Evolutionary conservation across 306 rosid species (phyloP).

Genomic region (Cucumis melo): DNA sequence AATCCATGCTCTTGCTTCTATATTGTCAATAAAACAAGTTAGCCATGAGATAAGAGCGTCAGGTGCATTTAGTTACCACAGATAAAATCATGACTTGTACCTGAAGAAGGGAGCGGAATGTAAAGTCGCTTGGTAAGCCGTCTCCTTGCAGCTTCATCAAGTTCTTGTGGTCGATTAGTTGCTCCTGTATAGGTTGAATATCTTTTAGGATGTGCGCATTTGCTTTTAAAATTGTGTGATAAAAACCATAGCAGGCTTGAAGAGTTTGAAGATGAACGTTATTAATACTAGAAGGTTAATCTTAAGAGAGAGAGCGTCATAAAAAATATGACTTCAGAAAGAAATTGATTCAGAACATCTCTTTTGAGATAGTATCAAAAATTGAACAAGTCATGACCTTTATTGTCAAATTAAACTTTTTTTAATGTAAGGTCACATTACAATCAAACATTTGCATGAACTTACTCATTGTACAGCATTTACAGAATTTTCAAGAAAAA

Average conservation of each 20-base stretch:
- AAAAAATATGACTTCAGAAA: neutral
- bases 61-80: conserved; percentile 2
- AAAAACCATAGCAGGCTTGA: too few relatives aligned
- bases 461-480: neutral
- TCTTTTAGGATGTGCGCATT: conserved; percentile 3
- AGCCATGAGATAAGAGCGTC: conserved; percentile 6
- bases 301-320: neutral
- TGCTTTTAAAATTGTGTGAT: conserved; percentile 3
- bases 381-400: neutral
- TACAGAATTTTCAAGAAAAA: neutral
- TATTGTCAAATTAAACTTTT: neutral
- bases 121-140: conserved; percentile 84
- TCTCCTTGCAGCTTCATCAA: conserved; percentile 96
- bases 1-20: conserved; percentile 89
- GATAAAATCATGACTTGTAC: conserved; percentile 24
- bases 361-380: neutral
- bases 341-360: neutral
- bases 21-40: conserved; percentile 16
- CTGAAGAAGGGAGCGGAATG: conserved; percentile 82
- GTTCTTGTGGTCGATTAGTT: conserved; percentile 92
- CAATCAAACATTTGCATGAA: neutral
- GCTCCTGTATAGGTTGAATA: conserved; percentile 48
- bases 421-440: neutral
- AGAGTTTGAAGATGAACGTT: neutral
- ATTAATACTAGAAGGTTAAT: neutral